Base-by-base conservation (phyloP, 2,329 filamentous ascomycete genomes). In the Fusarium phyllophilum region DNA sequence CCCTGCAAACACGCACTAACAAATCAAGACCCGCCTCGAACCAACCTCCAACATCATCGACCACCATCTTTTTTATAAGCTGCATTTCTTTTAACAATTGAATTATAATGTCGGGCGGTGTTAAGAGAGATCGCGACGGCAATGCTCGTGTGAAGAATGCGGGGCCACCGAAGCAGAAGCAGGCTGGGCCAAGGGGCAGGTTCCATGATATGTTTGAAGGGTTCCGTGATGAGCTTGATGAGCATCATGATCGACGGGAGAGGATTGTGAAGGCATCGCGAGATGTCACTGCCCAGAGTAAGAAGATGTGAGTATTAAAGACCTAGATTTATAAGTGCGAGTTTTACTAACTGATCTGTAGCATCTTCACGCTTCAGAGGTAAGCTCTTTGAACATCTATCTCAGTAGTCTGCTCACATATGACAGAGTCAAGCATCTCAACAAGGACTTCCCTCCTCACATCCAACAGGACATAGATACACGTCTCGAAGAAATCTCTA, bases 221-320 rank as follows among this genome's bases (percentile, higher is more conserved):
- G 13, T 97, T 98, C 81, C 92, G 95, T 58, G 88, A 92, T 78
- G 95, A 98, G 83, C 87, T 99, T 34, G 96, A 99, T 79, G 91
- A 96, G 83, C 96, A 98, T 81, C 94, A 99, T 82, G 96, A 98
- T 83, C 92, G 96, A 22, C 89, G 95, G 64, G 95, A 98, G 84
- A 90, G 93, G 60, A 91, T 97, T 76, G 93, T 97, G 79, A 99
- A 98, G 85, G 92, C 92, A 5, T 97, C 94, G 14, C 88, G 96
- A 71, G 96, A 99, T 82, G 93, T 99, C 66, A 99, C 96, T 12
- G 95, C 94, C 0, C 86, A 95, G 61, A 97, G 94, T 83, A 99
- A 99, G 87, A 99, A 98, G 85, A 97, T 98, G 95, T 97, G 83
- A 84, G 87, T 54, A 26, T 6, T 8, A 2, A 3, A 11, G 9